Evolutionary conservation across 129 eudicot species (phyloP).

Genomic region (Centaurea solstitialis): DNA sequence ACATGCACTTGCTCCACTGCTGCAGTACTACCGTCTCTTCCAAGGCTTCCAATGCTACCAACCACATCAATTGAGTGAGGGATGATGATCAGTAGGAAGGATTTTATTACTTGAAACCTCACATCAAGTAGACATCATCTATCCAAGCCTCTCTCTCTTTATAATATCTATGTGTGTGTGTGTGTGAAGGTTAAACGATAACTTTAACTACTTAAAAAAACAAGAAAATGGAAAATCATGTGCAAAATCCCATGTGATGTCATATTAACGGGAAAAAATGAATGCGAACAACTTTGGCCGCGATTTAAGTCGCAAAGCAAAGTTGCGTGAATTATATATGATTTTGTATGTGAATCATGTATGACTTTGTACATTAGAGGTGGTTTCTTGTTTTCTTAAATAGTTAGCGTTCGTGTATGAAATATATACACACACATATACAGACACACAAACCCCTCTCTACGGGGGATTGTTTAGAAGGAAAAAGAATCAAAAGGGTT

Average conservation of each 20-base stretch:
- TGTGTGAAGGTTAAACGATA: no score
- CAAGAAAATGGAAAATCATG: no score
- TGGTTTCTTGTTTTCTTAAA: not conserved
- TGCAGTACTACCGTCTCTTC: slow-evolving; percentile 9
- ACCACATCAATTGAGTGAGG: not conserved
- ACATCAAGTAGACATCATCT: not conserved
- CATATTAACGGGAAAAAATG: no score
- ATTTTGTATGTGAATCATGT: no score
- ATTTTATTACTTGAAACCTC: not conserved
- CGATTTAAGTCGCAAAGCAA: no score
- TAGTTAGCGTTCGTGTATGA: no score
- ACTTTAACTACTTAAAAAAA: no score
- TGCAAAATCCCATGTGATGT: no score
- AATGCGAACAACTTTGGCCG: no score
- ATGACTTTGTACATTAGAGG: not conserved
- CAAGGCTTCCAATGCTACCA: slow-evolving; percentile 44
- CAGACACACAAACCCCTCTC: not conserved
- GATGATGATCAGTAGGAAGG: not conserved
- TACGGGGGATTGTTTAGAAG: not conserved
- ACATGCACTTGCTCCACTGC: slow-evolving; percentile 37
- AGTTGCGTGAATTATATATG: no score
- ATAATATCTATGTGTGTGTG: not conserved
- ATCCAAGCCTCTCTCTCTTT: not conserved
- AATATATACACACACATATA: no score
- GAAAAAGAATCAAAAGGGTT: not conserved